These are phyloP conservation scores for Cyphellophora attinorum DNA, from an alignment of 2,329 filamentous ascomycete genomes.

Conservation along the genomic window DNA sequence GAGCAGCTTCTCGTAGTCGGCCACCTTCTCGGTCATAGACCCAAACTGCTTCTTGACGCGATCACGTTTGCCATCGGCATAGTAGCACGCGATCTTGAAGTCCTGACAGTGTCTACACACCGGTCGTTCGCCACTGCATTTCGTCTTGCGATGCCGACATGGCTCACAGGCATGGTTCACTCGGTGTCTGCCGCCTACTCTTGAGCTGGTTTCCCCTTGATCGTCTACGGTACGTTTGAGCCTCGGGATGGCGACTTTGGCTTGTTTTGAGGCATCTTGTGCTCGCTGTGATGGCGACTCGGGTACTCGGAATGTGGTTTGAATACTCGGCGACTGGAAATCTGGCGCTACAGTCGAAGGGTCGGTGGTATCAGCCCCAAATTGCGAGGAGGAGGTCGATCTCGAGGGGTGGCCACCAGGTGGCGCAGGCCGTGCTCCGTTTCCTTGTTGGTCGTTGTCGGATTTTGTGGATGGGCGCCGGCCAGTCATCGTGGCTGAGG, in stretches of 20 bases:
- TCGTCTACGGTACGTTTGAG: conserved; percentile 17
- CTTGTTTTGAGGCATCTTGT: conserved; percentile 9
- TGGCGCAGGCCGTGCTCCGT: too few relatives aligned
- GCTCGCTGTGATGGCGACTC: conserved; percentile 10
- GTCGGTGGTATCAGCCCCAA: too few relatives aligned
- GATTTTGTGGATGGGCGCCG: too few relatives aligned
- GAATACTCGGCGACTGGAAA: not conserved
- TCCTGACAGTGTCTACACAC: conserved; percentile 31
- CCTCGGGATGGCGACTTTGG: conserved; percentile 24
- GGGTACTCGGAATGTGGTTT: conserved; percentile 13
- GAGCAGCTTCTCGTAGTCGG: conserved; percentile 31
- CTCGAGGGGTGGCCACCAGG: too few relatives aligned
- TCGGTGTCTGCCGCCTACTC: conserved; percentile 15
- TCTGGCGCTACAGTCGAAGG: too few relatives aligned
- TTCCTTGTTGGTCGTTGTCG: too few relatives aligned
- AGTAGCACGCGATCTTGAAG: conserved; percentile 26
- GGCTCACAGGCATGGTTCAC: conserved; percentile 30
- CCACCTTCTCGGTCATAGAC: conserved; percentile 27
- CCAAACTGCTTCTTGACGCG: conserved; percentile 30
- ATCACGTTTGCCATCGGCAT: conserved; percentile 35
- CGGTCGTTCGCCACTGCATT: conserved; percentile 33
- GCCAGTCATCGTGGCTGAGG: too few relatives aligned
- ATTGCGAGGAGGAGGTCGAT: too few relatives aligned
- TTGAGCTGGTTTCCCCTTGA: conserved; percentile 6
- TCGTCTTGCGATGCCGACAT: conserved; percentile 33